These are phyloP conservation scores for Triangularia setosa DNA, from an alignment of 2,329 filamentous ascomycete species.

Conservation along the genomic window DNA sequence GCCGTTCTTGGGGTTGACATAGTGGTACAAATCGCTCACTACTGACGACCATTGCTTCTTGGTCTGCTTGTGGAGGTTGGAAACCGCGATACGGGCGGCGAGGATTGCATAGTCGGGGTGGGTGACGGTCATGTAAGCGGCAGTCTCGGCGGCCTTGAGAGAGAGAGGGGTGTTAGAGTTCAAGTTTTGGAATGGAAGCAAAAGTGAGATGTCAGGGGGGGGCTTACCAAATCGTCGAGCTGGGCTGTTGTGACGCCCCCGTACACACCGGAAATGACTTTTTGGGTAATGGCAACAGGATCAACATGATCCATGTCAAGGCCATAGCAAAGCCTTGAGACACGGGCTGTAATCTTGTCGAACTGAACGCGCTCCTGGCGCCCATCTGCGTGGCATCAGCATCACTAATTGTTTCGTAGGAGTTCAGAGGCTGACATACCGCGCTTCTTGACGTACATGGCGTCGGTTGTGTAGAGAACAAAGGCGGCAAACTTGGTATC, in stretches of 20 bases:
- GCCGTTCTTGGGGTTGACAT: slow-evolving; percentile 90
- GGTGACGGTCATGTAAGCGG: slow-evolving; percentile 99
- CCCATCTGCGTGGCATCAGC: slow-evolving; percentile 64
- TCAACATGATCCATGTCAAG: slow-evolving; percentile 94
- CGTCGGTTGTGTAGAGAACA: slow-evolving; percentile 28
- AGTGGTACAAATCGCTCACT: slow-evolving; percentile 88
- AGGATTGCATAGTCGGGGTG: slow-evolving; percentile 99
- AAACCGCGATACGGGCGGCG: slow-evolving; percentile 95
- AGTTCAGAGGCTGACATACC: slow-evolving; percentile 41
- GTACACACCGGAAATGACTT: slow-evolving; percentile 99
- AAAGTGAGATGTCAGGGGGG: not conserved
- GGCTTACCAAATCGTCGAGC: slow-evolving; percentile 87
- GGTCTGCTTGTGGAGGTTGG: slow-evolving; percentile 99
- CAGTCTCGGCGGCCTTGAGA: slow-evolving; percentile 95
- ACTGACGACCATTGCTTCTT: slow-evolving; percentile 99
- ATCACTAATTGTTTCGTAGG: not conserved
- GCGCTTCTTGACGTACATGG: slow-evolving; percentile 62
- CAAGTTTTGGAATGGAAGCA: not conserved
- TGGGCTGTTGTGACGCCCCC: slow-evolving; percentile 96
- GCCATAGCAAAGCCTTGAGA: slow-evolving; percentile 95
- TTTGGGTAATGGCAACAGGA: slow-evolving; percentile 96
- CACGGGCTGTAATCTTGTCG: slow-evolving; percentile 99
- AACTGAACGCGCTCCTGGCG: slow-evolving; percentile 99
- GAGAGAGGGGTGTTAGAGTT: slow-evolving; percentile 1
- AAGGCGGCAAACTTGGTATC: slow-evolving; percentile 7